Conservation (phyloP, 1,284 basidiomycete species). For the Melampsora larici-populina region DNA sequence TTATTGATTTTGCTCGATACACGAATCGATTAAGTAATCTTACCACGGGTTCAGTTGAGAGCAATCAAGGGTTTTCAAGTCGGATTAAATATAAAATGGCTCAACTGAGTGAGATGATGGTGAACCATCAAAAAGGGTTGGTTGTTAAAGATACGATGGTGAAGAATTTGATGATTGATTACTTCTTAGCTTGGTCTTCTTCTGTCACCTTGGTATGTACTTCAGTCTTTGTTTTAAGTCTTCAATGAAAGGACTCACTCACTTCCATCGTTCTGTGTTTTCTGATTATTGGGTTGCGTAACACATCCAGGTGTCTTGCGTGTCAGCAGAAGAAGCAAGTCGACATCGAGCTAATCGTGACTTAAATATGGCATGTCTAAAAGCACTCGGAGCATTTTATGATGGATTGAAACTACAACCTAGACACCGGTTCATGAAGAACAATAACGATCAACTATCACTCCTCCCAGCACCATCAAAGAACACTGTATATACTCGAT, state of each 20-base stretch:
- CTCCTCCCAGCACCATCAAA: not conserved
- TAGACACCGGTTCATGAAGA: slow-evolving; percentile 55
- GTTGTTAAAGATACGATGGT: slow-evolving; percentile 50
- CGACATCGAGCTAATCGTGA: slow-evolving; percentile 75
- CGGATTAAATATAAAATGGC: slow-evolving; percentile 75
- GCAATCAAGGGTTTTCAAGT: slow-evolving; percentile 9
- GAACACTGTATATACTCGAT: slow-evolving; percentile 8
- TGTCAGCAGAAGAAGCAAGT: slow-evolving; percentile 56
- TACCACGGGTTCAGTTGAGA: slow-evolving; percentile 38
- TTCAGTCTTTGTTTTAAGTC: not conserved
- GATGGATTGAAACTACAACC: slow-evolving; percentile 70
- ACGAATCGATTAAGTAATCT: slow-evolving; percentile 34
- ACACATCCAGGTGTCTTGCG: slow-evolving; percentile 30
- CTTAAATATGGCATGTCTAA: slow-evolving; percentile 68
- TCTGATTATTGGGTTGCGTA: not conserved
- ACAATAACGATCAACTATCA: not conserved
- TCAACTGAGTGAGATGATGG: slow-evolving; percentile 66
- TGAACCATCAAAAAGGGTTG: slow-evolving; percentile 62
- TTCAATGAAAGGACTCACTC: not conserved
- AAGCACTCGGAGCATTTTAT: slow-evolving; percentile 69
- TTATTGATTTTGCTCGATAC: slow-evolving; percentile 42
- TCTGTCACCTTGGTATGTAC: slow-evolving; percentile 21
- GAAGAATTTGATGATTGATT: slow-evolving; percentile 43
- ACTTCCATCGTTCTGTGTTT: not conserved
- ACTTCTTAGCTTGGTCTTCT: slow-evolving; percentile 39